Base-by-base conservation (phyloP, 805 yeast species). In the Spathaspora sp. region DNA sequence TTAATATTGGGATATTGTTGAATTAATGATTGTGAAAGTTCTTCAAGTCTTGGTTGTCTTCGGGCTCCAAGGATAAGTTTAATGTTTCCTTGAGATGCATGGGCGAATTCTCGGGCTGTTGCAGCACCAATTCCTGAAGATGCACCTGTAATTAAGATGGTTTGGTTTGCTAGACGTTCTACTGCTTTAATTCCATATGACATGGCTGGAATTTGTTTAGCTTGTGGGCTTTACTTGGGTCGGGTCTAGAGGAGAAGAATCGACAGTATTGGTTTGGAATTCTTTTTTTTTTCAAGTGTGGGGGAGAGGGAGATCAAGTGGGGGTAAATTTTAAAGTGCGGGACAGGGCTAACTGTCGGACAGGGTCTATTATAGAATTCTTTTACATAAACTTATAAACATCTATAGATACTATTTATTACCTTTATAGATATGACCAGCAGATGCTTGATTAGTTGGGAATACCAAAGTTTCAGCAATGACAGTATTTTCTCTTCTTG, bases 361-460 rank as follows among this genome's bases (percentile, higher is more conserved):
- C 11, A 11, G 28, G 9, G 44, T 11, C 10, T 12, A 18, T 11
- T 35, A 42, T 20, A 23, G 44, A 42, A 42, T 11, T 19, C 17
- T 11, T 14, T 6, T 42, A 17, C 44, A 42, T 20, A 42, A 14
- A 18, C n/a, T 6, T 42, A 12, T 23, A 23, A 14, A 42, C 44
- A 40, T 23, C 26, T 23, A 40, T 18, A 10, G 11, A 40, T 19
- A 40, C 44, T 42, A 42, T 23, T 42, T 14, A 19, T 26, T 5
- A 18, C 20, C 44, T 42, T 45, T 39, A 73, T 84, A 75, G 35
- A 86, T 67, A 63, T 86, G 89, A 58, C 76, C 70, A 7, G 96
- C 83, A 53, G 88, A 79, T 3, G 96, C 97, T 75, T 92, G 97
- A 73, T 87, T 85, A 45, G 84, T 79, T 16, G 97, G 89, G 73